These are phyloP conservation scores for Myxozyma neotropica DNA, from an alignment of 805 yeast species.

Conservation along the genomic window DNA sequence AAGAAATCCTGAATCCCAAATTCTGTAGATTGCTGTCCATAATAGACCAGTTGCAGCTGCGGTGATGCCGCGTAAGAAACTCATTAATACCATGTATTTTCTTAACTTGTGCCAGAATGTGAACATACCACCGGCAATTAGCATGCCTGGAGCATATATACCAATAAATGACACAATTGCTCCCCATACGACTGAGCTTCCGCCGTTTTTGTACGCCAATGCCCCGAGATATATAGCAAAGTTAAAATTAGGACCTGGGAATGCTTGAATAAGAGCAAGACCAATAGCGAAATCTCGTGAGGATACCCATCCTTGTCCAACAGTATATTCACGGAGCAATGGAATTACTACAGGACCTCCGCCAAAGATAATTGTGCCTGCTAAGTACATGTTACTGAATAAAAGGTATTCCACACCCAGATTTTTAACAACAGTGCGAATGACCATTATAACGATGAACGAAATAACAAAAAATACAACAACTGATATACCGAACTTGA, in stretches of 20 bases:
- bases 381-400: constrained; percentile 25
- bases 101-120: constrained; percentile 16
- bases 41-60: constrained; percentile 21
- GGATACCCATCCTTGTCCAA: constrained; percentile 25
- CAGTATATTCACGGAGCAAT: constrained; percentile 23
- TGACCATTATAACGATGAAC: constrained; percentile 11
- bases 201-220: constrained; percentile 8
- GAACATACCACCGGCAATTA: constrained; percentile 15
- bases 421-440: constrained; percentile 8
- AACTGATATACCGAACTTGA: constrained; percentile 3
- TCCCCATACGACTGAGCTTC: constrained; percentile 4
- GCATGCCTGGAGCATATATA: constrained; percentile 22
- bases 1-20: constrained; percentile 21
- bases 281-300: constrained; percentile 24
- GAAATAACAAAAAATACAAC: constrained; percentile 11
- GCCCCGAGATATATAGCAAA: constrained; percentile 27
- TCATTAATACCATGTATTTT: constrained; percentile 1
- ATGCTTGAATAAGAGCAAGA: constrained; percentile 24
- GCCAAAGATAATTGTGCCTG: constrained; percentile 26
- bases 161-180: constrained; percentile 20
- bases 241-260: constrained; percentile 29
- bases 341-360: constrained; percentile 32
- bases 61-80: constrained; percentile 21
- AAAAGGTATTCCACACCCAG: constrained; percentile 10
- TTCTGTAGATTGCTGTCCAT: constrained; percentile 21